Evolutionary conservation across 768 basidiomycete species (phyloP).

Genomic region (Glaciozyma antarctica): DNA sequence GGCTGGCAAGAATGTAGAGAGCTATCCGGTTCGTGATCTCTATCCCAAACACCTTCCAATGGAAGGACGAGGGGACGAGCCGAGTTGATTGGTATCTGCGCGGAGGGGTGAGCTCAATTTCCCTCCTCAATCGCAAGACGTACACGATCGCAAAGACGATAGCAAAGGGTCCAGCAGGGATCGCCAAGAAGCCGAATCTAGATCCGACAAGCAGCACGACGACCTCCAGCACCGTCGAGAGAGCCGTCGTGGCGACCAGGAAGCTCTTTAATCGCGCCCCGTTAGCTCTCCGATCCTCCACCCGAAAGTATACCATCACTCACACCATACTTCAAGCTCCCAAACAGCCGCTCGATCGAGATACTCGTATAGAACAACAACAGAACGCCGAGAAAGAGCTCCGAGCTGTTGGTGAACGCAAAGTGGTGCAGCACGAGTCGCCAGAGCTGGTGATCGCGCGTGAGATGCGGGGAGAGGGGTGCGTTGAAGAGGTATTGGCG

Average conservation of each 20-base stretch:
- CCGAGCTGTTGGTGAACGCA: conserved; percentile 73
- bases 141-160: conserved; percentile 5
- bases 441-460: conserved; percentile 60
- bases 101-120: background rate
- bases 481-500: conserved; percentile 19
- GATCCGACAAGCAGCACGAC: conserved; percentile 6
- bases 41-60: conserved; percentile 20
- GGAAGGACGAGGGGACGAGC: conserved; percentile 15
- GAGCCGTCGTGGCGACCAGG: background rate
- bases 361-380: conserved; percentile 62
- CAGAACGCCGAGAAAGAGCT: conserved; percentile 66
- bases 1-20: conserved; percentile 6
- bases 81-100: conserved; percentile 18
- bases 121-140: background rate
- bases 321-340: conserved; percentile 68
- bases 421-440: conserved; percentile 63
- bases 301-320: background rate
- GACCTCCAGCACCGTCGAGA: background rate
- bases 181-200: background rate
- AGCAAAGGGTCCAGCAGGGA: conserved; percentile 25
- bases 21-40: conserved; percentile 14
- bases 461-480: conserved; percentile 23
- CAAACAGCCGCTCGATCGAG: conserved; percentile 73
- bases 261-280: conserved; percentile 9
- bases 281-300: background rate